Conservation (phyloP, 2,329 filamentous ascomycete genomes). For the Passalora sequoiae region DNA sequence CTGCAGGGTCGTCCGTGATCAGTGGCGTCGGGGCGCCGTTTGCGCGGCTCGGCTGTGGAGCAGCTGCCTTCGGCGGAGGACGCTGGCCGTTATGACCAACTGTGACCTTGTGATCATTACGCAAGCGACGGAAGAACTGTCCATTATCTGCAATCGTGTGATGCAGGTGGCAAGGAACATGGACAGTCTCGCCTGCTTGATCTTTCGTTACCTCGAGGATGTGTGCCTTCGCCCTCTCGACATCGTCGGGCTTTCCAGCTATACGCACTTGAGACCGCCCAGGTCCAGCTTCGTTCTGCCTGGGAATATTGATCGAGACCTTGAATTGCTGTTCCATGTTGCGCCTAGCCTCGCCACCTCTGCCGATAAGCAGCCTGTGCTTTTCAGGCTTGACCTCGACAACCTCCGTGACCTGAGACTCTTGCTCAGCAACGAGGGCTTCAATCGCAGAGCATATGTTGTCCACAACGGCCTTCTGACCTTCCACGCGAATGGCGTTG, state of each 20-base stretch:
- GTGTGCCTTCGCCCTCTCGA: slow-evolving; percentile 81
- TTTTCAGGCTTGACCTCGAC: slow-evolving; percentile 84
- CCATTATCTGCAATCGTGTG: slow-evolving; percentile 83
- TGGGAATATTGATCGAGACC: slow-evolving; percentile 83
- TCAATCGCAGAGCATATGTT: slow-evolving; percentile 81
- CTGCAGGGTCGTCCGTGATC: slow-evolving; percentile 72
- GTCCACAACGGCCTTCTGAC: slow-evolving; percentile 75
- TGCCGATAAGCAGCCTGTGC: slow-evolving; percentile 85
- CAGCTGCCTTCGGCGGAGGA: slow-evolving; percentile 62
- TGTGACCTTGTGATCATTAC: slow-evolving; percentile 79
- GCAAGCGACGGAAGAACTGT: slow-evolving; percentile 85
- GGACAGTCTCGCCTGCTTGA: slow-evolving; percentile 80
- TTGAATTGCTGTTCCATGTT: slow-evolving; percentile 80
- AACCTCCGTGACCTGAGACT: slow-evolving; percentile 71
- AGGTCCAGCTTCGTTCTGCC: slow-evolving; percentile 63
- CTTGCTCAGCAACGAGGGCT: slow-evolving; percentile 73
- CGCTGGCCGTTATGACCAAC: slow-evolving; percentile 84
- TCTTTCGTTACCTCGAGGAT: slow-evolving; percentile 75
- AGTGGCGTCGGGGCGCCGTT: slow-evolving; percentile 67
- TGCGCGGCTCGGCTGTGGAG: slow-evolving; percentile 43
- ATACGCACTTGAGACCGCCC: slow-evolving; percentile 82
- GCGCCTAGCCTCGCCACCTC: slow-evolving; percentile 80
- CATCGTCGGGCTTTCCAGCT: slow-evolving; percentile 68
- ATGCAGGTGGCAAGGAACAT: slow-evolving; percentile 76
- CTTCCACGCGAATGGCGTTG: slow-evolving; percentile 81